Evolutionary conservation across 441 rosid species (phyloP), one percentile per base, ranked within the genome.

Genomic region (Populus hybrid): DNA sequence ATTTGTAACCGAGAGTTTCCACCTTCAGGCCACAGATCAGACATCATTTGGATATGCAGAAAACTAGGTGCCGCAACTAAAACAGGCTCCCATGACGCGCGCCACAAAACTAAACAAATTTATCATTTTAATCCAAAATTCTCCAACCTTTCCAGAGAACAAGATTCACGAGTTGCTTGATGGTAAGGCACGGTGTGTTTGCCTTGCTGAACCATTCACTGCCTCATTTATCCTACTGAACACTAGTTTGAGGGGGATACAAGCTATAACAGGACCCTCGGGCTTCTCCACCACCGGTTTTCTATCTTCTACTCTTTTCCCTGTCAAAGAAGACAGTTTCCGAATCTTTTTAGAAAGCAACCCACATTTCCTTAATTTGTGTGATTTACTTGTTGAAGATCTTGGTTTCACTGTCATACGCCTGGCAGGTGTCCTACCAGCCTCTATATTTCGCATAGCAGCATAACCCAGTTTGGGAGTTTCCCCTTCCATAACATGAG

Each of bases 141-240:
- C 75, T 57, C 77, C 69, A 77, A 76, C 81, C 75, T 66, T 75
- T 78, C 78, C 67, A 50, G 50, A 34, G 64, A 57, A 71, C 70
- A 66, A 71, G 75, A 46, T 72, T 85, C 85, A 86, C 66, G 79
- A 38, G 80, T 77, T 84, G 81, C 73, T 71, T 59, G 87, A 77
- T 61, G 90, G 79, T 71, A 81, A 78, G 77, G 86, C 46, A 16
- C 91, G 88, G 70, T 87, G 85, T 23, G 86, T 77, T 66, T 86
- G 90, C 75, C 94, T 78, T 34, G 86, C 83, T 30, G 93, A 88
- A 40, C 98, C 93, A 75, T 90, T 95, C 87, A 94, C 79, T 28
- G 94, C 97, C 86, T 96, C 91, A 6, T 83, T 88, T 81, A 96
- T 90, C 88, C 99, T 81, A 85, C 98, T 94, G 86, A 94, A 94